Evolutionary conservation across 495 filamentous ascomycete species (phyloP).

Genomic region (Penicillium herquei): DNA sequence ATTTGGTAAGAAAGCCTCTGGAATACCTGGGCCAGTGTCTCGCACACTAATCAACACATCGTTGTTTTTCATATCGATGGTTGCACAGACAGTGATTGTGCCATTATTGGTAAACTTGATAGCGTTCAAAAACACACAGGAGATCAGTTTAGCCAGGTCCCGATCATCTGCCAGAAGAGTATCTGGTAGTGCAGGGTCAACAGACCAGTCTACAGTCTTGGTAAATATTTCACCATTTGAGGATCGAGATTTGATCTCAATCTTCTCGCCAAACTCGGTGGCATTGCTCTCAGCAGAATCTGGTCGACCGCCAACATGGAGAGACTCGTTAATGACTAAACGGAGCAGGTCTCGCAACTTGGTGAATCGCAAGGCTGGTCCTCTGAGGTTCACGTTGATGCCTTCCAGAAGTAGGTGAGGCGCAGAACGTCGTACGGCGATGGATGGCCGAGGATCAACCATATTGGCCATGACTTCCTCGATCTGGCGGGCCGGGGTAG

Average conservation of each 20-base stretch:
- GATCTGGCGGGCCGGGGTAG: slow-evolving; percentile 36
- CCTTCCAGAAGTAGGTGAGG: slow-evolving; percentile 44
- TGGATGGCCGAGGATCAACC: slow-evolving; percentile 40
- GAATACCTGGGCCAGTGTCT: slow-evolving; percentile 75
- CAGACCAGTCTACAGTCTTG: slow-evolving; percentile 66
- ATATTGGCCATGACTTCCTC: slow-evolving; percentile 45
- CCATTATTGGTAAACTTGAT: slow-evolving; percentile 78
- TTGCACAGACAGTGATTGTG: slow-evolving; percentile 58
- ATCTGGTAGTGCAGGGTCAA: slow-evolving; percentile 64
- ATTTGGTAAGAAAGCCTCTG: slow-evolving; percentile 63
- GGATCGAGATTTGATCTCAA: slow-evolving; percentile 60
- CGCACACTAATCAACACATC: slow-evolving; percentile 60
- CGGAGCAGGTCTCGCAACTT: slow-evolving; percentile 66
- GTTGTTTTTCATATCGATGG: slow-evolving; percentile 47
- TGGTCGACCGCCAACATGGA: slow-evolving; percentile 71
- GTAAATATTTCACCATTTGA: slow-evolving; percentile 57
- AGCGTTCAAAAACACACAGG: slow-evolving; percentile 73
- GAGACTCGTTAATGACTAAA: slow-evolving; percentile 65
- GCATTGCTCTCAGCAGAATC: slow-evolving; percentile 61
- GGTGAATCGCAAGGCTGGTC: slow-evolving; percentile 53
- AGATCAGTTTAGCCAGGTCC: slow-evolving; percentile 71
- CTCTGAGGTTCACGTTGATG: slow-evolving; percentile 39
- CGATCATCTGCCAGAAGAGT: slow-evolving; percentile 68
- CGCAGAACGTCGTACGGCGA: slow-evolving; percentile 41
- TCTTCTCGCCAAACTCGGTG: slow-evolving; percentile 62